phyloP scores from a whole-genome alignment of 495 filamentous ascomycete species.

The Penicillium arizonense region DNA sequence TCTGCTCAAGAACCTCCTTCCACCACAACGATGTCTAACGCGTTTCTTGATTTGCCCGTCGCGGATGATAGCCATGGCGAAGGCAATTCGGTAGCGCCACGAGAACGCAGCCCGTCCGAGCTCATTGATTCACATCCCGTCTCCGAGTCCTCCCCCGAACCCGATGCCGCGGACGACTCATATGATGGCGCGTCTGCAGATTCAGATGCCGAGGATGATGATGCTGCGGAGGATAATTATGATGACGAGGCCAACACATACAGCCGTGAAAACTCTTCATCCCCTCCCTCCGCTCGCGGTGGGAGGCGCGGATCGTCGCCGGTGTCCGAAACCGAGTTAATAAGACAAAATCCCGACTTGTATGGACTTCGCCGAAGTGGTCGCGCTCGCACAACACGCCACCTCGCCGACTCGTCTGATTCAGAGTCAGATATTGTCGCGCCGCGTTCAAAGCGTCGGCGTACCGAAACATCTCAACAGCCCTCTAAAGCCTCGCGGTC shows the following conservation, averaged over 20 bases:
- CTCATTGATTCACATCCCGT: slow-evolving; percentile 40
- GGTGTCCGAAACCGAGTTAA: slow-evolving; percentile 77
- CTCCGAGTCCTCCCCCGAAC: slow-evolving; percentile 52
- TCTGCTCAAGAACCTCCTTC: slow-evolving; percentile 43
- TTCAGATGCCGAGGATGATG: slow-evolving; percentile 66
- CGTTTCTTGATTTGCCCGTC: slow-evolving; percentile 42
- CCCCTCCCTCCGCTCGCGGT: slow-evolving; percentile 59
- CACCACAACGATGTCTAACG: slow-evolving; percentile 46
- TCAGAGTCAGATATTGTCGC: slow-evolving; percentile 51
- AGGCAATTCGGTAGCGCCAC: slow-evolving; percentile 38
- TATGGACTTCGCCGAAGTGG: slow-evolving; percentile 91
- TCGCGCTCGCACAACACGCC: slow-evolving; percentile 52
- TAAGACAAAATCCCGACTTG: slow-evolving; percentile 88
- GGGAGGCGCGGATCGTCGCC: slow-evolving; percentile 73
- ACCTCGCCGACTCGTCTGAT: slow-evolving; percentile 72
- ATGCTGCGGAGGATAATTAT: slow-evolving; percentile 69
- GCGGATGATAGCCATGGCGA: slow-evolving; percentile 35
- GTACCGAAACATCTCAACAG: slow-evolving; percentile 36
- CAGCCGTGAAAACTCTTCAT: slow-evolving; percentile 61
- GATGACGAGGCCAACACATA: slow-evolving; percentile 50
- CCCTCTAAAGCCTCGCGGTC: slow-evolving; percentile 48
- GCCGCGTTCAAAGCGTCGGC: slow-evolving; percentile 40
- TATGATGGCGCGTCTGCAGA: slow-evolving; percentile 37
- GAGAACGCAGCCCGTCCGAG: slow-evolving; percentile 54
- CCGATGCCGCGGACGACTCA: slow-evolving; percentile 64